phyloP scores from a whole-genome alignment of 2,329 filamentous ascomycete species.

The Curvularia verruculosa region DNA sequence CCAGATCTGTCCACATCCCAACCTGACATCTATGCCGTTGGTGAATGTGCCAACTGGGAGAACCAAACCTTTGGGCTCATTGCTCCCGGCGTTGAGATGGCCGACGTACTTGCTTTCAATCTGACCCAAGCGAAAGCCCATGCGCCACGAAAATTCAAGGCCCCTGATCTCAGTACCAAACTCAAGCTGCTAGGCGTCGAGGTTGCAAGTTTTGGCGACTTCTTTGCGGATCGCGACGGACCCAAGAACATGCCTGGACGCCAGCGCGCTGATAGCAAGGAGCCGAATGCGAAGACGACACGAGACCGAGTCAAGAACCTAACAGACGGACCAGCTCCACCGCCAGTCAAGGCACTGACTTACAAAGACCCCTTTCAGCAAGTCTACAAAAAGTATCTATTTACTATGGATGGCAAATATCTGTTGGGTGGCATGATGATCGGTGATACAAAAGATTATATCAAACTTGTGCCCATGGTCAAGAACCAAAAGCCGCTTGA shows the following conservation, averaged over 20 bases:
- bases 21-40: slow-evolving; percentile 81
- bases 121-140: slow-evolving; percentile 81
- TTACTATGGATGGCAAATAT: slow-evolving; percentile 87
- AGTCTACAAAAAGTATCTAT: slow-evolving; percentile 93
- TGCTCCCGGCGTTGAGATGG: slow-evolving; percentile 89
- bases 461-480: slow-evolving; percentile 86
- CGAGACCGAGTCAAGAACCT: slow-evolving; percentile 58
- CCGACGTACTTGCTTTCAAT: slow-evolving; percentile 88
- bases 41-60: slow-evolving; percentile 90
- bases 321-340: slow-evolving; percentile 61
- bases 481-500: slow-evolving; percentile 82
- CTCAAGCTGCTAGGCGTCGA: slow-evolving; percentile 88
- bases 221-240: slow-evolving; percentile 86
- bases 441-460: slow-evolving; percentile 86
- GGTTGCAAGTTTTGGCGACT: slow-evolving; percentile 91
- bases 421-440: slow-evolving; percentile 98
- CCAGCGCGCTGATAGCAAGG: slow-evolving; percentile 55
- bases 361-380: slow-evolving; percentile 89
- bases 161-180: slow-evolving; percentile 88
- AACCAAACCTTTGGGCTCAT: slow-evolving; percentile 88
- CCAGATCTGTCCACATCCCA: slow-evolving; percentile 71
- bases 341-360: slow-evolving; percentile 78
- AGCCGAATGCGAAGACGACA: slow-evolving; percentile 37
- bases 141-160: slow-evolving; percentile 71
- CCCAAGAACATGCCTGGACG: slow-evolving; percentile 74